phyloP scores from a whole-genome alignment of 306 rosid species.

The Aeschynomene evenia region DNA sequence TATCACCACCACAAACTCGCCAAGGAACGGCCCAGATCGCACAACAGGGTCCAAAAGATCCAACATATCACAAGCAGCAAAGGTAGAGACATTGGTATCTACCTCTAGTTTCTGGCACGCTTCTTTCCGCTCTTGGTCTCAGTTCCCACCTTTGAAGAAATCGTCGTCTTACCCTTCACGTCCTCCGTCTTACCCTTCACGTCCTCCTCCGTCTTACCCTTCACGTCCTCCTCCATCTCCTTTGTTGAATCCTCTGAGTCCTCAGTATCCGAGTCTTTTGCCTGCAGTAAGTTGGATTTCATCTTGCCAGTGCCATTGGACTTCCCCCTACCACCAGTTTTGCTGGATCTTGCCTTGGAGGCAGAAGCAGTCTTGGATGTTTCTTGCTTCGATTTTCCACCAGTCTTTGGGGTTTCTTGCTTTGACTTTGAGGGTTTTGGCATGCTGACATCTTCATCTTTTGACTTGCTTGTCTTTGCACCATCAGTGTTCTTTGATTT shows the following conservation, averaged over 20 bases:
- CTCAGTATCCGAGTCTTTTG: slow-evolving; percentile 49
- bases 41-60: slow-evolving; percentile 23
- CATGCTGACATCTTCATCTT: slow-evolving; percentile 51
- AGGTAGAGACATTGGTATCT: slow-evolving; percentile 25
- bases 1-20: slow-evolving; percentile 28
- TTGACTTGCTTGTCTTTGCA: slow-evolving; percentile 51
- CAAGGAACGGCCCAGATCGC: slow-evolving; percentile 27
- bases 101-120: slow-evolving; percentile 54
- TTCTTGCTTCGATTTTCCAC: slow-evolving; percentile 60
- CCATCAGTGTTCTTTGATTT: slow-evolving; percentile 51
- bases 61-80: slow-evolving; percentile 12
- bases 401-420: slow-evolving; percentile 52
- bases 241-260: slow-evolving; percentile 37
- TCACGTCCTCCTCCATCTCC: slow-evolving; percentile 35
- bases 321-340: slow-evolving; percentile 49
- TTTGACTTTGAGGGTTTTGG: slow-evolving; percentile 54
- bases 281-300: slow-evolving; percentile 49
- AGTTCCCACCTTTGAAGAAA: slow-evolving; percentile 50
- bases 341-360: slow-evolving; percentile 55
- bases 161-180: not conserved
- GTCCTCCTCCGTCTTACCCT: slow-evolving; percentile 51
- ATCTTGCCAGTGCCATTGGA: slow-evolving; percentile 47
- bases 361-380: slow-evolving; percentile 44
- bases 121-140: slow-evolving; percentile 70
- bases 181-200: slow-evolving; percentile 54